A percentile compares a stretch with the other conserved stretches of the same genome.
Conservation (phyloP, 140 eudicot species). For the Eryngium alpinum region DNA sequence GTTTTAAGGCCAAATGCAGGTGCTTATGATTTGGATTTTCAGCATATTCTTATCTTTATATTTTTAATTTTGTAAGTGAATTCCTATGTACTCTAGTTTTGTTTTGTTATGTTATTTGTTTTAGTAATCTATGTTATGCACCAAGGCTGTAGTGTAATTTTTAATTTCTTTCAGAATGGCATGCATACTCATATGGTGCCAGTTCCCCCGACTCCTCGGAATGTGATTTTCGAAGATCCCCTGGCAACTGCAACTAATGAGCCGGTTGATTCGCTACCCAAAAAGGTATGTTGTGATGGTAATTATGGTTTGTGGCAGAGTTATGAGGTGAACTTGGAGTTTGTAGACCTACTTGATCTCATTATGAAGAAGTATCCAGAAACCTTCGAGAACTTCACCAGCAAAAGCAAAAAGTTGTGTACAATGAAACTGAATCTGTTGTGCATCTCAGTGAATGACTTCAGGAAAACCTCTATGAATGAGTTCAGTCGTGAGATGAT, state of each 20-base stretch:
- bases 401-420: background rate
- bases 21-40: no score
- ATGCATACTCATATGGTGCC: background rate
- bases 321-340: background rate
- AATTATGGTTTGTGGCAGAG: background rate
- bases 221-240: background rate
- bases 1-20: no score
- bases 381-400: background rate
- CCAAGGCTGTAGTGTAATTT: no score
- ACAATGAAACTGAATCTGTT: background rate
- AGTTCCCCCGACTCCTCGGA: background rate
- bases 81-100: no score
- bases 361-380: background rate
- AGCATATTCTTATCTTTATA: no score
- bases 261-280: no score
- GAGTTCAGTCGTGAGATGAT: no score
- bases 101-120: no score
- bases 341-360: background rate
- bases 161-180: background rate
- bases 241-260: no score
- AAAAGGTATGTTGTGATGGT: background rate
- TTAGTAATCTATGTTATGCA: no score
- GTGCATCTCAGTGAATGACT: background rate
- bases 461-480: no score
- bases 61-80: no score